Conservation (phyloP, 2,329 filamentous ascomycete genomes). For the Botryotinia convoluta region DNA sequence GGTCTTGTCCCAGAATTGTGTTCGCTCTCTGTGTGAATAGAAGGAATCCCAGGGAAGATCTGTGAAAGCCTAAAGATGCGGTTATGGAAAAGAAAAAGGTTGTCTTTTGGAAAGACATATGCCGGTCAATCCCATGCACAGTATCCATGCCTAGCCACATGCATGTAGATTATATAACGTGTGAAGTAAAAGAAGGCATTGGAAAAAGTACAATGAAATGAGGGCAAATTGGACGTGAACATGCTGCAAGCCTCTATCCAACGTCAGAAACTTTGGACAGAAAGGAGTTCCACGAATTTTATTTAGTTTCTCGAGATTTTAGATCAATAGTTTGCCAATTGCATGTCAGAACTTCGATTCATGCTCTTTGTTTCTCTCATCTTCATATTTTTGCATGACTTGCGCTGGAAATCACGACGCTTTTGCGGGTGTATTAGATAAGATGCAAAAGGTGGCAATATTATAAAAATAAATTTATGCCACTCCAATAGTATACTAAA, state of each 20-base stretch:
- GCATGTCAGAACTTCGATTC: not conserved
- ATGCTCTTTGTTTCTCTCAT: not conserved
- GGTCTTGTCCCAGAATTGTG: not conserved
- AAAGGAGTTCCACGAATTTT: fast-evolving
- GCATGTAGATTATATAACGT: not conserved
- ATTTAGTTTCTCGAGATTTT: not conserved
- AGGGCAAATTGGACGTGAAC: not conserved
- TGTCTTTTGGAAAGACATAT: not conserved
- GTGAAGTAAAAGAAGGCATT: not conserved
- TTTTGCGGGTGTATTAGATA: not conserved
- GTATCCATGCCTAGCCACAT: not conserved
- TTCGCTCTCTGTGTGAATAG: too few species aligned
- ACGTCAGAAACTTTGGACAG: not conserved
- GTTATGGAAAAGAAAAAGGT: not conserved
- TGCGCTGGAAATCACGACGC: not conserved
- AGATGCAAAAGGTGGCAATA: not conserved
- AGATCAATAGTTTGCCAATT: not conserved
- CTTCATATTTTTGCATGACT: not conserved
- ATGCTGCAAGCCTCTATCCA: not conserved
- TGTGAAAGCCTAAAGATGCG: too few species aligned
- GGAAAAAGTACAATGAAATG: not conserved
- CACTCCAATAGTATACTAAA: not conserved
- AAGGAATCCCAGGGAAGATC: not conserved
- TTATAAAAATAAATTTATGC: not conserved
- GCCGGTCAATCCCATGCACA: not conserved